Evolutionary conservation across 2,329 filamentous ascomycete species (phyloP).

Genomic region (Scopulariopsis brevicaulis): DNA sequence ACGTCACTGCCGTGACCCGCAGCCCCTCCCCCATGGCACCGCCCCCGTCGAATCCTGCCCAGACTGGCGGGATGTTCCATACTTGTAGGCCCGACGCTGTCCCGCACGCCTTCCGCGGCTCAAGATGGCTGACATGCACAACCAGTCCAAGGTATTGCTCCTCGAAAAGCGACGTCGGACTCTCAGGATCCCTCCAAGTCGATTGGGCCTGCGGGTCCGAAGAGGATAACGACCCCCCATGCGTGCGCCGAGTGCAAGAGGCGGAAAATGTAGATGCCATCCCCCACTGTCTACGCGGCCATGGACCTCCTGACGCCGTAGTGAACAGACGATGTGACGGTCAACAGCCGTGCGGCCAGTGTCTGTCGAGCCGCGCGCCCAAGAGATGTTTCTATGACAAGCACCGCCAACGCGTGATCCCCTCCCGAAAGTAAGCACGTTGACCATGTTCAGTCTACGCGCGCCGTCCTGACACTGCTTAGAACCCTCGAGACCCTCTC

Average conservation of each 20-base stretch:
- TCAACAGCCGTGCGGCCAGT: constrained; percentile 71
- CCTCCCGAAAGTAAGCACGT: constrained; percentile 59
- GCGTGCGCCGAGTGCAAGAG: constrained; percentile 70
- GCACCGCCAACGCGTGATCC: constrained; percentile 64
- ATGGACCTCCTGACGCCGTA: background rate
- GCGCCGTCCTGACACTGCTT: background rate
- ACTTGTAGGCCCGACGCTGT: constrained; percentile 5
- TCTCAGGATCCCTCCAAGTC: constrained; percentile 24
- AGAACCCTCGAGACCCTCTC: constrained; percentile 52
- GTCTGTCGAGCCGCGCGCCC: constrained; percentile 68
- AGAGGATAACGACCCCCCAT: constrained; percentile 45
- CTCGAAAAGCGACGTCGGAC: constrained; percentile 33
- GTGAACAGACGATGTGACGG: constrained; percentile 57
- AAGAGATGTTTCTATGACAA: constrained; percentile 75
- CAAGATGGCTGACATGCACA: constrained; percentile 18
- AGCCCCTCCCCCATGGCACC: constrained; percentile 18
- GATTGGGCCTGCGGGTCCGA: constrained; percentile 23
- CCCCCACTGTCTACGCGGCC: background rate
- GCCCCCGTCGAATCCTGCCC: constrained; percentile 31
- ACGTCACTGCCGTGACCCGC: background rate
- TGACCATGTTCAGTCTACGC: constrained; percentile 1
- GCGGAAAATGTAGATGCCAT: constrained; percentile 52
- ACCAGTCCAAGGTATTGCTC: constrained; percentile 40
- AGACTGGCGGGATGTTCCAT: constrained; percentile 37
- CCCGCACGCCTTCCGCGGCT: background rate